Evolutionary conservation across 345 rosid genomes (phyloP).

Genomic region (Balakata baccata): DNA sequence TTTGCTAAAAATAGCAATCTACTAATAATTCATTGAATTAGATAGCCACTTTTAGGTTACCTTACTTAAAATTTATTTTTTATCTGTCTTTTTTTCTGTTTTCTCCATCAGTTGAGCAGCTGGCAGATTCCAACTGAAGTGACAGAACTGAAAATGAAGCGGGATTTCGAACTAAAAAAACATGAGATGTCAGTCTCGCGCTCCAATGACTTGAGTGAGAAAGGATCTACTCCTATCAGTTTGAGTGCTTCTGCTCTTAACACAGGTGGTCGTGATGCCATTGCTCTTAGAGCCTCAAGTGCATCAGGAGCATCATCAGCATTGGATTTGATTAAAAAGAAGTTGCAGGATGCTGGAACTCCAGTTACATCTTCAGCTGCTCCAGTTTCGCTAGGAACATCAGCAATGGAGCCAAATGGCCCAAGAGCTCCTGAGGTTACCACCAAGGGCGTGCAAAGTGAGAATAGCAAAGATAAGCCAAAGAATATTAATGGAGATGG

Average conservation of each 20-base stretch:
- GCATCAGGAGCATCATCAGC: slow-evolving; percentile 72
- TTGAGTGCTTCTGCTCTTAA: slow-evolving; percentile 75
- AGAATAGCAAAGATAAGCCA: slow-evolving; percentile 56
- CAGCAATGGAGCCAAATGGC: slow-evolving; percentile 60
- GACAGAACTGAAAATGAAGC: slow-evolving; percentile 63
- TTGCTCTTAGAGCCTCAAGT: slow-evolving; percentile 49
- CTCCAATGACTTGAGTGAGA: slow-evolving; percentile 45
- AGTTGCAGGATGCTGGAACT: slow-evolving; percentile 80
- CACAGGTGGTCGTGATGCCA: slow-evolving; percentile 87
- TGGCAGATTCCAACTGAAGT: slow-evolving; percentile 94
- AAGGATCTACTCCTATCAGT: slow-evolving; percentile 48
- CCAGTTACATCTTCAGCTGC: slow-evolving; percentile 48
- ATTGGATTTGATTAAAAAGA: slow-evolving; percentile 81
- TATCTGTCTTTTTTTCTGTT: slow-evolving; percentile 1
- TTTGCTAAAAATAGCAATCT: not conserved
- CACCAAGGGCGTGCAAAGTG: slow-evolving; percentile 57
- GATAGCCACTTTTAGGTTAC: not conserved
- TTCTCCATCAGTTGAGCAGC: slow-evolving; percentile 66
- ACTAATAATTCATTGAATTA: not conserved
- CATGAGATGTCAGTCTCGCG: slow-evolving; percentile 33
- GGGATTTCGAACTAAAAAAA: slow-evolving; percentile 53
- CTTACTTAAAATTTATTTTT: not conserved
- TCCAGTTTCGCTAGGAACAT: slow-evolving; percentile 39
- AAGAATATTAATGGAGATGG: slow-evolving; percentile 68
- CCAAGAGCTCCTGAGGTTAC: slow-evolving; percentile 56